Percentiles rank a stretch among this genome's conserved stretches.
Evolutionary conservation across 1,139 yeast genomes (phyloP).

Genomic region (Geotrichum candidum): DNA sequence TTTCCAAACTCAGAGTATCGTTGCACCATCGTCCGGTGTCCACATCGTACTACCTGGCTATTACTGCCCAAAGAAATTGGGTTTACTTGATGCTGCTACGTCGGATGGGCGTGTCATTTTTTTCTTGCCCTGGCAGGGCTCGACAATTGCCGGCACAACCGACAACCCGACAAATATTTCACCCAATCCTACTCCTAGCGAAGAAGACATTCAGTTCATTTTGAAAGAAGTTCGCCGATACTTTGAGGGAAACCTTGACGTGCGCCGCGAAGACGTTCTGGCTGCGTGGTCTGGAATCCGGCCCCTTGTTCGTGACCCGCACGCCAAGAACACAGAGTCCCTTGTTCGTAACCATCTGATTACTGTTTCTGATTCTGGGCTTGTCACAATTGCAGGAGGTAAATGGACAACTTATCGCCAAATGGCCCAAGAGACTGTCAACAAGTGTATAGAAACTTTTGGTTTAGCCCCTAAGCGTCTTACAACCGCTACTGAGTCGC

Average conservation of each 20-base stretch:
- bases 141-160: conserved; percentile 93
- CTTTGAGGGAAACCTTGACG: conserved; percentile 68
- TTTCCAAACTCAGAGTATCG: conserved; percentile 54
- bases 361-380: conserved; percentile 62
- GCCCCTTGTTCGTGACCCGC: conserved; percentile 88
- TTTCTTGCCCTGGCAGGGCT: conserved; percentile 97
- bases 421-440: conserved; percentile 94
- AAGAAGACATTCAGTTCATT: conserved; percentile 84
- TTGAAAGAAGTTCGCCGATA: conserved; percentile 83
- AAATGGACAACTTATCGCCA: conserved; percentile 98
- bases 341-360: conserved; percentile 86
- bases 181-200: conserved; percentile 73
- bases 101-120: conserved; percentile 96
- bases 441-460: conserved; percentile 56
- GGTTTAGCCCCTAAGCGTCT: conserved; percentile 40
- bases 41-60: conserved; percentile 89
- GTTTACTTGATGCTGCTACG: conserved; percentile 85
- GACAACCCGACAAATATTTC: conserved; percentile 67
- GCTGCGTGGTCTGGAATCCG: conserved; percentile 98
- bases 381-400: conserved; percentile 91
- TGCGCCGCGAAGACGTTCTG: conserved; percentile 81
- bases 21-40: conserved; percentile 92
- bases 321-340: conserved; percentile 59
- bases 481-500: conserved; percentile 53
- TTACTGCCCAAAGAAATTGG: conserved; percentile 84